Conservation (phyloP, 495 filamentous ascomycete species). For the Mytilinidion resinicola region DNA sequence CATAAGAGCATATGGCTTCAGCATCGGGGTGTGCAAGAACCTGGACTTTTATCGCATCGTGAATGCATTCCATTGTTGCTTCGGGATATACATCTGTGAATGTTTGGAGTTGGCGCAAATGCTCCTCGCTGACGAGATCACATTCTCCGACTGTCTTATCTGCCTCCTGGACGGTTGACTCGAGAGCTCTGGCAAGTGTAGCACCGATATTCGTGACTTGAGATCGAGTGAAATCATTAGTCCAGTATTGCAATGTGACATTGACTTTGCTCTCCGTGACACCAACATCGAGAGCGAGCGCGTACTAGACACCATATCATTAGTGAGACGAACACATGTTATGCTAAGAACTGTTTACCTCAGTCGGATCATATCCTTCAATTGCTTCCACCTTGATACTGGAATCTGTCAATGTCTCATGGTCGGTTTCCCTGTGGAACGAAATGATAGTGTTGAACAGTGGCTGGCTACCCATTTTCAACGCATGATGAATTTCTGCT, state of each 20-base stretch:
- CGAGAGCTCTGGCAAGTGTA: conserved; percentile 30
- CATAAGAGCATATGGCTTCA: conserved; percentile 16
- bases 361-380: conserved; percentile 13
- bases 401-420: conserved; percentile 2
- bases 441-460: conserved; percentile 23
- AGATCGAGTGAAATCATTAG: conserved; percentile 40
- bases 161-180: conserved; percentile 1
- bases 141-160: conserved; percentile 10
- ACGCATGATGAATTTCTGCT: conserved; percentile 21
- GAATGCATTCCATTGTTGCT: conserved; percentile 19
- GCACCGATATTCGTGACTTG: conserved; percentile 41
- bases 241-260: conserved; percentile 44
- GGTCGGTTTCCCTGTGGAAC: conserved; percentile 15
- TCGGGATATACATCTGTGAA: conserved; percentile 15
- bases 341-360: not conserved
- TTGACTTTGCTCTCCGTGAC: conserved; percentile 37
- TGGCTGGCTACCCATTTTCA: conserved; percentile 12
- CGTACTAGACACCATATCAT: not conserved
- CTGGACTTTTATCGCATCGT: conserved; percentile 15
- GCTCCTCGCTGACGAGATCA: conserved; percentile 9
- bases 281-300: conserved; percentile 38
- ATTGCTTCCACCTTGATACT: conserved; percentile 12
- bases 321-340: too few relatives aligned
- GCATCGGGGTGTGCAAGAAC: conserved; percentile 6
- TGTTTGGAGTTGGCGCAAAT: conserved; percentile 7